Percentiles rank a stretch among this genome's conserved stretches.
Conservation (phyloP, 2,329 filamentous ascomycete species). For the Byssochlamys sp. region DNA sequence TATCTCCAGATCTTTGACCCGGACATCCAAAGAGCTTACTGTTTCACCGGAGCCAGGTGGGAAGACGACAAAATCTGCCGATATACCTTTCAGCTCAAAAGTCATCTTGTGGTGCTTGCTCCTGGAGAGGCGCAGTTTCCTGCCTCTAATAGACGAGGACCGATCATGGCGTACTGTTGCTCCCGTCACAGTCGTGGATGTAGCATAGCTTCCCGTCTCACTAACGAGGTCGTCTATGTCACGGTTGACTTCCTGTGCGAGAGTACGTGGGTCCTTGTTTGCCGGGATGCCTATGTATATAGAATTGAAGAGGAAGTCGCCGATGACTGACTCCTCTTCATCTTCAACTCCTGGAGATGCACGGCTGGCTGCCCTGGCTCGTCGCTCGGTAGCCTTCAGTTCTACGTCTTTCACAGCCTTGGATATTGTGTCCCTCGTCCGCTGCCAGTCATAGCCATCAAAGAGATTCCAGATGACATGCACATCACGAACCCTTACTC, state of each 20-base stretch:
- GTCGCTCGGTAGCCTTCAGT: constrained; percentile 66
- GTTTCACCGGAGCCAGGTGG: constrained; percentile 69
- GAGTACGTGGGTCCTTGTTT: constrained; percentile 72
- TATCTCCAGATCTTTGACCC: constrained; percentile 73
- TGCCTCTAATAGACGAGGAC: constrained; percentile 34
- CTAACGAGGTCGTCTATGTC: constrained; percentile 76
- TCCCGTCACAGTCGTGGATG: constrained; percentile 50
- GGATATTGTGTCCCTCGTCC: constrained; percentile 74
- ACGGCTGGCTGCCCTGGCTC: constrained; percentile 48
- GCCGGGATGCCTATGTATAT: constrained; percentile 92
- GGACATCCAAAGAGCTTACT: constrained; percentile 75
- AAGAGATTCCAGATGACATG: constrained; percentile 96
- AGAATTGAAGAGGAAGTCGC: constrained; percentile 94
- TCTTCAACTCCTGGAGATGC: constrained; percentile 46
- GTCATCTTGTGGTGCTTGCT: constrained; percentile 92
- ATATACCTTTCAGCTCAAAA: constrained; percentile 79
- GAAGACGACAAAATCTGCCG: constrained; percentile 71
- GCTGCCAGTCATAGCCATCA: constrained; percentile 93
- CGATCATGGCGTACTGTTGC: constrained; percentile 28
- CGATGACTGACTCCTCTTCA: constrained; percentile 77
- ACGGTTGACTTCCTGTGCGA: constrained; percentile 75
- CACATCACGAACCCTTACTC: constrained; percentile 70
- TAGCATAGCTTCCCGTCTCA: constrained; percentile 81
- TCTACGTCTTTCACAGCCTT: constrained; percentile 86
- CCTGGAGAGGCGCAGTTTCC: constrained; percentile 63